Base-by-base conservation (phyloP, 2,329 filamentous ascomycete genomes). In the Elsinoe batatas region DNA sequence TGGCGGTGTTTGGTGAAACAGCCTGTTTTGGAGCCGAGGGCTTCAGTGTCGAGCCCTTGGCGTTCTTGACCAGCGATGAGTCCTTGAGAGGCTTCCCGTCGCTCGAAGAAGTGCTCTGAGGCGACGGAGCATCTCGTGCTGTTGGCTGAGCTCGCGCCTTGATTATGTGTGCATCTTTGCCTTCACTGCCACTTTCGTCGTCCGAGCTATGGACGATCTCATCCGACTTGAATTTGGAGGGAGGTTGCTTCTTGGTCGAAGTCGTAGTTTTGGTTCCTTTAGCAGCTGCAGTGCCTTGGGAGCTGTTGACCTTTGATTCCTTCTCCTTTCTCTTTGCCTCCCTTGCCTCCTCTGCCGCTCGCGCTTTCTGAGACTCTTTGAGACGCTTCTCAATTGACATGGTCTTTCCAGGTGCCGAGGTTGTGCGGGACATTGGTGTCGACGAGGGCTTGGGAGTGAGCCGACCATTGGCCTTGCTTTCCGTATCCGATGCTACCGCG, bases 161-260 rank as follows among this genome's bases (percentile, higher is more conserved):
- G 37, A 18, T 37, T 13, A 37, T 54, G 37, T 32, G 20, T 18
- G 37, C 18, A 20, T 58, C 58, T 7, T 58, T 57, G n/a, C 58
- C 59, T 49, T 61, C 64, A 33, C 60, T 60, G 51, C 62, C 64
- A 17, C 58, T 61, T 33, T 68, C 75, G 46, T 72, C 72, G 42
- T 68, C 66, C 10, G 78, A 79, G 61, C 77, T 75, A 55, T 76
- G 71, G 18, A 80, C 75, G 53, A 74, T 73, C 63, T 79, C 77
- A 1, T 74, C 73, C 7, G 77, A 80, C 63, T 79, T 79, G 67
- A 76, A 72, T 61, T 77, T 69, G 12, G 61, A 57, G 32, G 64
- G 74, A 26, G 58, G 57, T 51, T 59, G 58, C 56, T 60, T 65
- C 56, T 61, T 64, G 57, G 58, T 66, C n/a, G 58, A 58, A 1